phyloP scores from a whole-genome alignment of 2,329 filamentous ascomycete species.

The Magnaporthiopsis rhizophila region DNA sequence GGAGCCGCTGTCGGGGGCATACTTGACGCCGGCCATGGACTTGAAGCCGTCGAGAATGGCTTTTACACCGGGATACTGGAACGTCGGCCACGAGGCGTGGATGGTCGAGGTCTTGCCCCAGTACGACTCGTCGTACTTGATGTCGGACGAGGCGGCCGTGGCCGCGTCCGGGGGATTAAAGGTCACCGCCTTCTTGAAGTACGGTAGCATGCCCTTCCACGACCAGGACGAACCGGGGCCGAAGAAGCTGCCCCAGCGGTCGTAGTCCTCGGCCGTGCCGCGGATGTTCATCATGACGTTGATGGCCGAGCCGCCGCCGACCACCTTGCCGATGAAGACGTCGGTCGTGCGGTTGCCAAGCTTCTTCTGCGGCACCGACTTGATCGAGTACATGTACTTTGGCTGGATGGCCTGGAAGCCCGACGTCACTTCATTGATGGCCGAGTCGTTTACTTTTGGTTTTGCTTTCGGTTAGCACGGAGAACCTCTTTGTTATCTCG shows the following conservation, averaged over 20 bases:
- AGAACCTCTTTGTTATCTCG: not conserved
- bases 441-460: constrained; percentile 1
- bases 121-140: constrained; percentile 24
- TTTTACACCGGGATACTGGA: constrained; percentile 24
- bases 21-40: constrained; percentile 29
- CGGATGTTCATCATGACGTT: constrained; percentile 28
- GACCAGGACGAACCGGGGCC: constrained; percentile 13
- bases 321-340: constrained; percentile 19
- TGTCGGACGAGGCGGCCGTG: constrained; percentile 19
- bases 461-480: not conserved
- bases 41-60: constrained; percentile 26
- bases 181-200: constrained; percentile 23
- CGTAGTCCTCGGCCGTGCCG: constrained; percentile 24
- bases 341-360: constrained; percentile 17
- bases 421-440: constrained; percentile 11
- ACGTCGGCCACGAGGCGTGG: constrained; percentile 26
- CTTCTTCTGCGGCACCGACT: constrained; percentile 21
- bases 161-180: constrained; percentile 11
- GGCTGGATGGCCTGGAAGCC: constrained; percentile 13
- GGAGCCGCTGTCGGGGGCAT: constrained; percentile 29
- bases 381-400: constrained; percentile 17
- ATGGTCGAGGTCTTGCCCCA: constrained; percentile 28
- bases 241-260: constrained; percentile 27
- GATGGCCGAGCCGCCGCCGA: constrained; percentile 29
- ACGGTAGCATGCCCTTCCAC: constrained; percentile 19